These are phyloP conservation scores for Leptographium galeiforme DNA, from an alignment of 2,329 filamentous ascomycete genomes.

Conservation along the genomic window DNA sequence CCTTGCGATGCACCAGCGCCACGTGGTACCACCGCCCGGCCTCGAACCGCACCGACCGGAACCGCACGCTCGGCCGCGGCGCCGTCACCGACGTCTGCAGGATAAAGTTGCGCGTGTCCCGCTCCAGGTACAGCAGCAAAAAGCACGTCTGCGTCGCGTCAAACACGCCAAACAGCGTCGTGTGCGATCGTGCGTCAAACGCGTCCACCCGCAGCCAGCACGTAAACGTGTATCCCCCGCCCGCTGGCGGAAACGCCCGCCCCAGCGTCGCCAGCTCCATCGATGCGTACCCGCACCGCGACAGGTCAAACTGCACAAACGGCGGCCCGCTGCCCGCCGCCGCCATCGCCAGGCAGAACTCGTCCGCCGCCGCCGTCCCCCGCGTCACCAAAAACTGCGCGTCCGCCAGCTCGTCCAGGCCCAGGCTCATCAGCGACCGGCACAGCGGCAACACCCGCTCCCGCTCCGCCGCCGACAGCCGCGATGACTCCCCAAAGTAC, in stretches of 20 bases:
- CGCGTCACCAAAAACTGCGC: constrained; percentile 57
- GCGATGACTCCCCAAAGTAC: constrained; percentile 39
- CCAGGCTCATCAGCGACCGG: constrained; percentile 55
- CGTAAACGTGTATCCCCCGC: constrained; percentile 77
- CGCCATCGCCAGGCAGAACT: constrained; percentile 62
- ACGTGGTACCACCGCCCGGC: constrained; percentile 85
- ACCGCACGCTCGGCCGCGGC: constrained; percentile 76
- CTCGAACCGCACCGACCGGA: constrained; percentile 70
- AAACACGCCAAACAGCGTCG: constrained; percentile 90
- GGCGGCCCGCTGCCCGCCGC: constrained; percentile 63
- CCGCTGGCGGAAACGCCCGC: constrained; percentile 68
- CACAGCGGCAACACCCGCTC: constrained; percentile 53
- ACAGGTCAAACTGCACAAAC: constrained; percentile 89
- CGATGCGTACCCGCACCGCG: constrained; percentile 74
- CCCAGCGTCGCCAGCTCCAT: constrained; percentile 82
- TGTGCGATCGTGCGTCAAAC: constrained; percentile 76
- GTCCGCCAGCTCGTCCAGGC: constrained; percentile 69
- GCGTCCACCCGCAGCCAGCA: constrained; percentile 81
- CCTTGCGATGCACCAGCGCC: constrained; percentile 69
- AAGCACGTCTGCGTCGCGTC: constrained; percentile 89
- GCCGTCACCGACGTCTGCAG: constrained; percentile 89
- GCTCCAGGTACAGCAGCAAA: constrained; percentile 83
- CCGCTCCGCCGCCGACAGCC: constrained; percentile 41
- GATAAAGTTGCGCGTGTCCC: constrained; percentile 86
- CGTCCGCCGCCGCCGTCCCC: constrained; percentile 39